These are phyloP conservation scores for Adansonia madagascariensis DNA, from an alignment of 441 rosid species.

Conservation along the genomic window DNA sequence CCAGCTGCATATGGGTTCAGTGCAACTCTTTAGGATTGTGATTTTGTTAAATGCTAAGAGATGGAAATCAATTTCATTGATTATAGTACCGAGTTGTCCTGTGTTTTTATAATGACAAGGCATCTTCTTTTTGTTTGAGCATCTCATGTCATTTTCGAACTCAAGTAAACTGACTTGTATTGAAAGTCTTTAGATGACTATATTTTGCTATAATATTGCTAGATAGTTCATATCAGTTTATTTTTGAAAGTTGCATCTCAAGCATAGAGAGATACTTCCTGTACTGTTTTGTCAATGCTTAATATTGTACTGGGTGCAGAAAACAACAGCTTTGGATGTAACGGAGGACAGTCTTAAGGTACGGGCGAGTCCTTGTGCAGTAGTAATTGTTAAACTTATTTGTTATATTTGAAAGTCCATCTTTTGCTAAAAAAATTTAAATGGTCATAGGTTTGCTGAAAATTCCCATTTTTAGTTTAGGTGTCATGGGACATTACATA, in stretches of 20 bases:
- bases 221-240: neutral
- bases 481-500: neutral
- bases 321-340: constrained; percentile 74
- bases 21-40: neutral
- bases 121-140: neutral
- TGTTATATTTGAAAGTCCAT: neutral
- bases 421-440: neutral
- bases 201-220: neutral
- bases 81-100: neutral
- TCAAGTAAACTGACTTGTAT: neutral
- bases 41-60: neutral
- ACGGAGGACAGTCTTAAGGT: constrained; percentile 84
- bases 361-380: constrained; percentile 24
- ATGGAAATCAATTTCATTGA: neutral
- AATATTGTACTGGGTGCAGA: constrained; percentile 50
- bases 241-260: constrained; percentile 13
- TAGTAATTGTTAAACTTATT: constrained; percentile 21
- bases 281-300: neutral
- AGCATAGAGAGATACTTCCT: constrained; percentile 4
- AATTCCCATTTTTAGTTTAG: neutral
- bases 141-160: neutral
- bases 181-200: neutral
- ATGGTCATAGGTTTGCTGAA: neutral
- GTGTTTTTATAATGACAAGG: neutral
- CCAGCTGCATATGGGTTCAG: neutral